Conservation (phyloP, 2,329 filamentous ascomycete genomes). For the Hirsutella minnesotensis region DNA sequence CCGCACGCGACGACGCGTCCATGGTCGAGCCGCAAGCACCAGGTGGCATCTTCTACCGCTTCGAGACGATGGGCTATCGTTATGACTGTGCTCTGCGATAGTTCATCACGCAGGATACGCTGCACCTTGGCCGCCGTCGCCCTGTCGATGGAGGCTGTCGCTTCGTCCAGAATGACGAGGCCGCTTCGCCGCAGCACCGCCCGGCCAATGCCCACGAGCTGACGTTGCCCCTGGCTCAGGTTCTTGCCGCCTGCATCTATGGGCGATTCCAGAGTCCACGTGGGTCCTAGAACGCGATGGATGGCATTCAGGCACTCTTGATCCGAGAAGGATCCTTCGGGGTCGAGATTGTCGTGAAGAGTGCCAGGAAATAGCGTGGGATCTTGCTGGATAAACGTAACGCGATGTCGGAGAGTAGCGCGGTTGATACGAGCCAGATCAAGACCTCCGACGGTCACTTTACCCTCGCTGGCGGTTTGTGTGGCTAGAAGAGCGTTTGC, state of each 20-base stretch:
- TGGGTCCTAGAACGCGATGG: slow-evolving; percentile 43
- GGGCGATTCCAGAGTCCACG: slow-evolving; percentile 34
- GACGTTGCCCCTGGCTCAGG: slow-evolving; percentile 49
- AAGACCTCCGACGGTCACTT: slow-evolving; percentile 40
- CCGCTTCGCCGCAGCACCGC: slow-evolving; percentile 49
- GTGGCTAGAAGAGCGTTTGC: slow-evolving; percentile 47
- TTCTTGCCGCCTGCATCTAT: slow-evolving; percentile 51
- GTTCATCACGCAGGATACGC: slow-evolving; percentile 41
- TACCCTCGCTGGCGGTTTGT: slow-evolving; percentile 36
- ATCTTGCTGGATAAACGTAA: slow-evolving; percentile 54
- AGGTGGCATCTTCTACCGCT: slow-evolving; percentile 47
- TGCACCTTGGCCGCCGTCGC: slow-evolving; percentile 47
- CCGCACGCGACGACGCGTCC: slow-evolving; percentile 39
- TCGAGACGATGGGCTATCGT: slow-evolving; percentile 55
- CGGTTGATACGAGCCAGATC: slow-evolving; percentile 42
- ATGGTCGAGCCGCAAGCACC: slow-evolving; percentile 39
- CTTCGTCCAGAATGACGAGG: slow-evolving; percentile 52
- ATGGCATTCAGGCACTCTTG: slow-evolving; percentile 39
- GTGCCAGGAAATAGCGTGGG: slow-evolving; percentile 49
- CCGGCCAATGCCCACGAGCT: slow-evolving; percentile 48
- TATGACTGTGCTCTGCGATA: slow-evolving; percentile 46
- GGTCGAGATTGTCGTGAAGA: slow-evolving; percentile 55
- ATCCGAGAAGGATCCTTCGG: slow-evolving; percentile 45
- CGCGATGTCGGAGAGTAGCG: slow-evolving; percentile 40
- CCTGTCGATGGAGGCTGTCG: slow-evolving; percentile 51